These are phyloP conservation scores for Aureobasidium sp. DNA, from an alignment of 2,329 filamentous ascomycete species.

Conservation along the genomic window DNA sequence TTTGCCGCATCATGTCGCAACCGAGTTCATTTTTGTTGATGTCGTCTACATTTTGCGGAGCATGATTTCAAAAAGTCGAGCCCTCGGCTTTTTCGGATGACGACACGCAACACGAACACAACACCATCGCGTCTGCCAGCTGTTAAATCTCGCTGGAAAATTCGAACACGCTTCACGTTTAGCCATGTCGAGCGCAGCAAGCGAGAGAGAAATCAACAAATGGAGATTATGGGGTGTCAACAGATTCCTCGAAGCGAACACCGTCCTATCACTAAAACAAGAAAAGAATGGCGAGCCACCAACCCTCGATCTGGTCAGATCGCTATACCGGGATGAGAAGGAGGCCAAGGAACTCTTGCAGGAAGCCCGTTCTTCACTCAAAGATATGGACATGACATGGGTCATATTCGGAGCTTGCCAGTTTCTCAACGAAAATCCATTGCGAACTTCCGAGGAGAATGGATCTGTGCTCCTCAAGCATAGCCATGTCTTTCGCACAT, in stretches of 20 bases:
- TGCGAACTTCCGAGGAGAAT: background rate
- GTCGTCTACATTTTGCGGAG: constrained; percentile 16
- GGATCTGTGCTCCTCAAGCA: background rate
- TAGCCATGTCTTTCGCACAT: constrained; percentile 1
- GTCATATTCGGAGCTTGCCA: background rate
- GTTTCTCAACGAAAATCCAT: background rate
- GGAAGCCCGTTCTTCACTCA: background rate
- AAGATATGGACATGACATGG: background rate
- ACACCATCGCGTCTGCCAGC: constrained; percentile 5
- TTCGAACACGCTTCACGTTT: background rate
- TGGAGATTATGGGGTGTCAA: constrained; percentile 10
- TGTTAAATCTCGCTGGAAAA: background rate
- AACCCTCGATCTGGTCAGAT: background rate
- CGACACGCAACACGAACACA: constrained; percentile 8
- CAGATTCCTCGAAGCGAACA: background rate
- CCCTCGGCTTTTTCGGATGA: background rate
- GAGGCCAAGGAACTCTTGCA: background rate
- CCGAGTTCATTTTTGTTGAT: background rate
- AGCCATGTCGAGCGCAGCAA: constrained; percentile 2
- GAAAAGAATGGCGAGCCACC: background rate
- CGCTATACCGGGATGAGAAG: background rate
- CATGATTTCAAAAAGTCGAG: background rate
- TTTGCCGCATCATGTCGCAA: constrained; percentile 7
- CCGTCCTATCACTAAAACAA: background rate
- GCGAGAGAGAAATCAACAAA: background rate